These are phyloP conservation scores for Pholiota adiposa DNA, from an alignment of 1,284 basidiomycete genomes.

Conservation along the genomic window DNA sequence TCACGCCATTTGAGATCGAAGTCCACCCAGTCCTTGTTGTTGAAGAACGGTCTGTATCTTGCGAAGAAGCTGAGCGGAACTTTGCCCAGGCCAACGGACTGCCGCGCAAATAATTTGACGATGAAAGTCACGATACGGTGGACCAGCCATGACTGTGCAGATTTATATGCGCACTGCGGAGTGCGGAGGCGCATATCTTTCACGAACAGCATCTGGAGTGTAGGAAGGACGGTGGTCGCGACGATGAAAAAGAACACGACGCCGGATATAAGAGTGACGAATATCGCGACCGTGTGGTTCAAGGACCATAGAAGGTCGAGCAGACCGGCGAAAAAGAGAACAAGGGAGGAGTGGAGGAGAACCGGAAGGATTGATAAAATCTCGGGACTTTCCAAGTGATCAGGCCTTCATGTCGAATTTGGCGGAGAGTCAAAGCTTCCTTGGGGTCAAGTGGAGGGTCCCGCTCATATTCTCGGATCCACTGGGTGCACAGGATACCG, in stretches of 20 bases:
- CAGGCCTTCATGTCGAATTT: constrained; percentile 27
- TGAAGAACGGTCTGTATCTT: constrained; percentile 13
- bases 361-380: constrained; percentile 27
- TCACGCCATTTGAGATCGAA: constrained; percentile 13
- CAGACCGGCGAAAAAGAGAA: constrained; percentile 30
- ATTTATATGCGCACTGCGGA: constrained; percentile 18
- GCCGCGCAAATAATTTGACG: background rate
- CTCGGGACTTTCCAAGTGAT: constrained; percentile 27
- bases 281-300: constrained; percentile 23
- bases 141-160: constrained; percentile 19
- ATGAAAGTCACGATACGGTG: constrained; percentile 10
- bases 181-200: constrained; percentile 10
- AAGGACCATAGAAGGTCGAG: constrained; percentile 27
- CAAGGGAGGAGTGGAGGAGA: constrained; percentile 26
- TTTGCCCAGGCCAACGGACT: background rate
- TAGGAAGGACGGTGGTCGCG: constrained; percentile 24
- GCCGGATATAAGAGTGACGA: constrained; percentile 23
- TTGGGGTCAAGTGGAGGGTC: constrained; percentile 20
- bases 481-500: constrained; percentile 34
- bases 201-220: constrained; percentile 14
- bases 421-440: constrained; percentile 25
- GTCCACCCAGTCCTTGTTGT: constrained; percentile 15
- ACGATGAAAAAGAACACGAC: constrained; percentile 21
- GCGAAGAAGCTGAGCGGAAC: constrained; percentile 5
- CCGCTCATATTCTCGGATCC: constrained; percentile 24